phyloP scores from a whole-genome alignment of 805 yeast genomes.

The Ogataea trehalophila region DNA sequence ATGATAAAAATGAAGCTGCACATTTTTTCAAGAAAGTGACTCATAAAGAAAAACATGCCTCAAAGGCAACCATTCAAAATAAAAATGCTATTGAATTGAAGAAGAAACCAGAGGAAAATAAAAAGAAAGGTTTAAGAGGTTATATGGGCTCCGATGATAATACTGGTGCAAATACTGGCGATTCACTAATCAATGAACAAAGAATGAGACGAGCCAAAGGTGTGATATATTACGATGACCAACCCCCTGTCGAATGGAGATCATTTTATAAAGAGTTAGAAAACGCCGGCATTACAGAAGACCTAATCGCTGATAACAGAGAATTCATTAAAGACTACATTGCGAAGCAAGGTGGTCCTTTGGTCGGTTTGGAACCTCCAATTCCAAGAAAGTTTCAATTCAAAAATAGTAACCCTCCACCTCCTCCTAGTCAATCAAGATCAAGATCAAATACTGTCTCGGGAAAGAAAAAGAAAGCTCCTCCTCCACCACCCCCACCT shows the following conservation, averaged over 20 bases:
- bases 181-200: slow-evolving; percentile 38
- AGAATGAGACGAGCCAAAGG: slow-evolving; percentile 54
- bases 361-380: slow-evolving; percentile 83
- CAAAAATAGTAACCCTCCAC: slow-evolving; percentile 10
- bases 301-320: slow-evolving; percentile 82
- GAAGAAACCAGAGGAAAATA: slow-evolving; percentile 37
- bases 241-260: slow-evolving; percentile 84
- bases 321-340: slow-evolving; percentile 79
- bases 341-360: slow-evolving; percentile 66
- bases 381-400: slow-evolving; percentile 57
- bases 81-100: slow-evolving; percentile 83
- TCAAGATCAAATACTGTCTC: slow-evolving; percentile 10
- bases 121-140: slow-evolving; percentile 61
- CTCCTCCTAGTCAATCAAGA: not conserved
- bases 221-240: slow-evolving; percentile 65
- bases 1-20: slow-evolving; percentile 82
- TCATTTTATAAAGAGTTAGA: slow-evolving; percentile 68
- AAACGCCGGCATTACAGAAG: slow-evolving; percentile 76
- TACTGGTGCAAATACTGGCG: slow-evolving; percentile 10
- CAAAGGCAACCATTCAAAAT: slow-evolving; percentile 79
- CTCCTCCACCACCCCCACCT: slow-evolving; percentile 37
- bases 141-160: slow-evolving; percentile 30
- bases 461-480: slow-evolving; percentile 28
- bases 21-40: slow-evolving; percentile 78
- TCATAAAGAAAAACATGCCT: slow-evolving; percentile 73